Percentiles rank a stretch among this genome's conserved stretches.
phyloP scores from a whole-genome alignment of 1,139 yeast genomes.

The Pichiaceae sp. region DNA sequence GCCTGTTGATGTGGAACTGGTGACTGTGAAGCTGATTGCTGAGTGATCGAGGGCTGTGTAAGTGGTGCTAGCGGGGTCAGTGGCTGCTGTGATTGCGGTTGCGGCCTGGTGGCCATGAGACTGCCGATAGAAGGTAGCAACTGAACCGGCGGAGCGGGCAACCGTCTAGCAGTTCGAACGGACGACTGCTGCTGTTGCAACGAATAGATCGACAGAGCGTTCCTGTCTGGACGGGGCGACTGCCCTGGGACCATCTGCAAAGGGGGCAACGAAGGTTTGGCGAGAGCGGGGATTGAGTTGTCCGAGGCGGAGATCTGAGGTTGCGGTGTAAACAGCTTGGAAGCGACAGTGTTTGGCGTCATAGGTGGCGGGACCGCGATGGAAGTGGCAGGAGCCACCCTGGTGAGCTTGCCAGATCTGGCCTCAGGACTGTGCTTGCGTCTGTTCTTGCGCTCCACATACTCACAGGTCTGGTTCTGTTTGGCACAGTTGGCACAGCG shows the following conservation, averaged over 20 bases:
- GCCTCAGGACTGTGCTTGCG: constrained; percentile 13
- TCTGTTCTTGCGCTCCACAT: constrained; percentile 33
- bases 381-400: neutral
- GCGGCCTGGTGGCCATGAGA: neutral
- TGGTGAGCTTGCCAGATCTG: neutral
- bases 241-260: neutral
- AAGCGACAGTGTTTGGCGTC: neutral
- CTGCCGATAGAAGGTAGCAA: neutral
- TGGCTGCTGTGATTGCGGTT: neutral
- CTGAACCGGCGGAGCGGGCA: neutral
- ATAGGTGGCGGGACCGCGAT: neutral
- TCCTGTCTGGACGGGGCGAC: neutral
- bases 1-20: too few species aligned
- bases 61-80: too few species aligned
- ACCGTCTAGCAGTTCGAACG: neutral
- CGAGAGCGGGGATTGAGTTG: too few species aligned
- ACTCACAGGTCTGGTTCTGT: constrained; percentile 32
- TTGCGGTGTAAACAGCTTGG: neutral
- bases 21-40: neutral
- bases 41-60: too few species aligned
- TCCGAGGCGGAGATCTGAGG: neutral
- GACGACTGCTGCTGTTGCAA: constrained; percentile 4
- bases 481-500: constrained; percentile 36
- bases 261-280: neutral
- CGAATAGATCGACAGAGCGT: constrained; percentile 2